phyloP scores from a whole-genome alignment of 441 rosid species.

The Adansonia rubrostipa region DNA sequence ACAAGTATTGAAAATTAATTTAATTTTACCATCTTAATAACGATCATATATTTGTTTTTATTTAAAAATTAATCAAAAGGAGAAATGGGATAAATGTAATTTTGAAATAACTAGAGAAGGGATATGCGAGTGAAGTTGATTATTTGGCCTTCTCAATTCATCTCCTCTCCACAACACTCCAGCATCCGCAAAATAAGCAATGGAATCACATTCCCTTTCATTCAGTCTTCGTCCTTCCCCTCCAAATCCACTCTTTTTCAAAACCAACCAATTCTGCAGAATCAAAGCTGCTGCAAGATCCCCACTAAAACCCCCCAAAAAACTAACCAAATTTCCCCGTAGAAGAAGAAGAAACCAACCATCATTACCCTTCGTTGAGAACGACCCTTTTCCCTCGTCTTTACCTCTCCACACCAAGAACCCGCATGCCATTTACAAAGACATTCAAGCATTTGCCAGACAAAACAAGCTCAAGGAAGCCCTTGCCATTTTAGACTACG shows the following conservation, averaged over 20 bases:
- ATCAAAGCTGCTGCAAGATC: conserved; percentile 34
- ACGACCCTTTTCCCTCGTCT: conserved; percentile 68
- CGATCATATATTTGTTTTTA: too few relatives aligned
- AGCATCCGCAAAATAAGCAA: background rate
- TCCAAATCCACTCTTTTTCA: conserved; percentile 27
- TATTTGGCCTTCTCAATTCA: background rate
- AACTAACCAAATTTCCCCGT: conserved; percentile 22
- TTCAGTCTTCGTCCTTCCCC: conserved; percentile 38
- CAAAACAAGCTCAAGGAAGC: conserved; percentile 72
- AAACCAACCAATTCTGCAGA: conserved; percentile 33
- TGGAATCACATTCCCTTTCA: conserved; percentile 19
- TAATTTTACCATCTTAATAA: too few relatives aligned
- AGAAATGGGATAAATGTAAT: too few relatives aligned
- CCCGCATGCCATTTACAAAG: conserved; percentile 66
- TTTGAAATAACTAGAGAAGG: too few relatives aligned
- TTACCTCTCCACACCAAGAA: conserved; percentile 68
- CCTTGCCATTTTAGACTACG: conserved; percentile 69
- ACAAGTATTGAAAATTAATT: too few relatives aligned
- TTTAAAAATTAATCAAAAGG: too few relatives aligned
- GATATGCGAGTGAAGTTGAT: too few relatives aligned
- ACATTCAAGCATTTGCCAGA: conserved; percentile 60
- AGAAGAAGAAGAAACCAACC: conserved; percentile 37
- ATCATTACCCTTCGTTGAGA: conserved; percentile 56
- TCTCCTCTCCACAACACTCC: background rate
- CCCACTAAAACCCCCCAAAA: conserved; percentile 31